Evolutionary conservation across 148 eudicot genomes (phyloP).

Genomic region (Oxyria digyna): DNA sequence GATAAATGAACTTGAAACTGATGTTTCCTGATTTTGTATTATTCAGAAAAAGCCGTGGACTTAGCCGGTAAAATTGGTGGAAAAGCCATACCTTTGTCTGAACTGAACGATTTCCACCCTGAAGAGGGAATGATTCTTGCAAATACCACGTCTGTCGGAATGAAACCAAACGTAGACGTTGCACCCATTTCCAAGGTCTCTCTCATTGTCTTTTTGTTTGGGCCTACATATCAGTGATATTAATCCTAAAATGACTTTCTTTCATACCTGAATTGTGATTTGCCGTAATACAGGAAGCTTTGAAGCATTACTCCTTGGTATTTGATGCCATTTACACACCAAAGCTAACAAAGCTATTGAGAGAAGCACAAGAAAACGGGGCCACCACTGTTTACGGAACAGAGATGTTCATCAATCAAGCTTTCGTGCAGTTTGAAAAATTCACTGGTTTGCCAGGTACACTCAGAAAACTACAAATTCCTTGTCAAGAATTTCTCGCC

Average conservation of each 20-base stretch:
- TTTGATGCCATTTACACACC: conserved; percentile 21
- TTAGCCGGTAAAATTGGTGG: conserved; percentile 58
- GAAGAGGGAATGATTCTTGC: conserved; percentile 79
- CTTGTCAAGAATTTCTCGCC: no score
- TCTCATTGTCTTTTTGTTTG: neutral
- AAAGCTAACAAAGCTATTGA: conserved; percentile 15
- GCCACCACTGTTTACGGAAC: conserved; percentile 14
- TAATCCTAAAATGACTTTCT: neutral
- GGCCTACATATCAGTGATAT: neutral
- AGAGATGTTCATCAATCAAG: conserved; percentile 22
- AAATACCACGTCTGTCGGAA: conserved; percentile 79
- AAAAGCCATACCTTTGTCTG: conserved; percentile 55
- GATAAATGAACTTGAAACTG: neutral
- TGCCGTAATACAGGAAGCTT: conserved; percentile 13
- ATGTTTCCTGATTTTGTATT: neutral
- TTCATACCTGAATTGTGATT: neutral
- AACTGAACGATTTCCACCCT: conserved; percentile 44
- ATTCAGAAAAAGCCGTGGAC: conserved; percentile 38
- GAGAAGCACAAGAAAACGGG: conserved; percentile 16
- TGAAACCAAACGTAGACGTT: conserved; percentile 65
- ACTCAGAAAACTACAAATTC: neutral
- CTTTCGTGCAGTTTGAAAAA: conserved; percentile 16
- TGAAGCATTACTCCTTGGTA: conserved; percentile 16
- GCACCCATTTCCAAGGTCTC: conserved; percentile 71
- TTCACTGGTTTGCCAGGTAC: conserved; percentile 20